Base-by-base conservation (phyloP, 2,329 filamentous ascomycete species). In the Colletotrichum destructivum region DNA sequence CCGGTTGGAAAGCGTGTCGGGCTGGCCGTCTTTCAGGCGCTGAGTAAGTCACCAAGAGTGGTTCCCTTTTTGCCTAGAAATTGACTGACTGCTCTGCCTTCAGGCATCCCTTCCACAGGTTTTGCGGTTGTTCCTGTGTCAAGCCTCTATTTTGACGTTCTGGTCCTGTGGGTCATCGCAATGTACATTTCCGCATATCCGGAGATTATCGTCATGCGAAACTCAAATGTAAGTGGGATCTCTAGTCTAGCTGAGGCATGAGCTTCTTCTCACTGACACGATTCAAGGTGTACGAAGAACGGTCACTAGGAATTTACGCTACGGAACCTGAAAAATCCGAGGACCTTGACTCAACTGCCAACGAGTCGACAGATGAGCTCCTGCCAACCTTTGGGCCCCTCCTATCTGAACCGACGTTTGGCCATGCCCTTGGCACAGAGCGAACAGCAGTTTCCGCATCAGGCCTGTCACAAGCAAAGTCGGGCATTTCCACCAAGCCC, bases 151-250 rank as follows among this genome's bases (percentile, higher is more conserved):
- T 88, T 90, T 15, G 89, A 88, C 4, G 82, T 91, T 9, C 87
- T 90, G 66, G 84, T 92, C 1, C 80, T 89, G 1, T 91, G 90
- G 75, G 83, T 91, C 18, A 85, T 91, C 66, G 90, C 91, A 82
- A 92, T 92, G 88, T 92, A 92, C 78, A 88, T 92, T 54, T 89
- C 89, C 1, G 88, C 87, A 2, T 91, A 90, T 68, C 90, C 90
- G 0, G 86, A 91, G 38, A 86, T 88, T 42, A 89, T 92, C 70
- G 89, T 88, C 1, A 88, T 92, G 81, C 87, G 91, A 35, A 89
- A 91, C 77, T 92, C 91, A 46, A 68, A 68, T n/a, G 65, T 63
- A 31, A 63, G 59, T 56, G 49, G 0, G 2, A 63, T 47, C 3
- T 9, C n/a, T 21, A 42, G 26, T 42, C 40, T 15, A 56, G 40